A percentile compares a stretch with the other conserved stretches of the same genome.
These are phyloP conservation scores for Solanum arcanum DNA, from an alignment of 257 asterid species.

Conservation along the genomic window DNA sequence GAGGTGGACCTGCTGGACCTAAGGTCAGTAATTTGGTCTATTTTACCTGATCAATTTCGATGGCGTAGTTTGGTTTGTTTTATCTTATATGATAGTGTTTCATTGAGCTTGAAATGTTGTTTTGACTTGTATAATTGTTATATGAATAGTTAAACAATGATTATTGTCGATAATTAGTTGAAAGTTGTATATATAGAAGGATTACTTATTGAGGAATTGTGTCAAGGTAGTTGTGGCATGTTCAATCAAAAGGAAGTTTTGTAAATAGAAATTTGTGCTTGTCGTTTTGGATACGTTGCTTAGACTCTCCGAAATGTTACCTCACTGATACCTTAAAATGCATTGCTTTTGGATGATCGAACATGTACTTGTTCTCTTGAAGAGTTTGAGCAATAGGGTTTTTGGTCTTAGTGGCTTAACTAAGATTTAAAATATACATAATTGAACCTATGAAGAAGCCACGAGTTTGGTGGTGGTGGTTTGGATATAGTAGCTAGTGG, in stretches of 20 bases:
- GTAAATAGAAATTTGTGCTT: neutral
- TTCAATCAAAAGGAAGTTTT: neutral
- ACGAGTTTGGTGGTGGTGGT: no score
- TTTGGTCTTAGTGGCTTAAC: neutral
- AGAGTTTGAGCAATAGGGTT: neutral
- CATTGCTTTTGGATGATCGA: neutral
- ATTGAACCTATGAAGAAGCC: neutral
- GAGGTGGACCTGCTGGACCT: constrained; percentile 99
- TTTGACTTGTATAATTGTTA: neutral
- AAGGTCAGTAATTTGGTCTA: constrained; percentile 33
- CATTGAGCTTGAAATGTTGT: neutral
- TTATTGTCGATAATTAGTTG: neutral
- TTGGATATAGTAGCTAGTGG: neutral
- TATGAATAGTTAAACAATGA: neutral
- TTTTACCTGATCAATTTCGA: neutral
- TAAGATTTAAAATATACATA: neutral
- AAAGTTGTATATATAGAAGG: neutral
- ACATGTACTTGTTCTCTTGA: neutral
- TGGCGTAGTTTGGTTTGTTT: neutral
- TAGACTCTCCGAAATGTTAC: neutral
- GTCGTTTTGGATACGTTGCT: neutral
- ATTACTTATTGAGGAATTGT: neutral
- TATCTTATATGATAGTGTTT: neutral
- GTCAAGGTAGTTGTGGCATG: neutral
- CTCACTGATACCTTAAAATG: neutral